Evolutionary conservation across 1,284 basidiomycete genomes (phyloP).

Genomic region (Pterulicium gracile): DNA sequence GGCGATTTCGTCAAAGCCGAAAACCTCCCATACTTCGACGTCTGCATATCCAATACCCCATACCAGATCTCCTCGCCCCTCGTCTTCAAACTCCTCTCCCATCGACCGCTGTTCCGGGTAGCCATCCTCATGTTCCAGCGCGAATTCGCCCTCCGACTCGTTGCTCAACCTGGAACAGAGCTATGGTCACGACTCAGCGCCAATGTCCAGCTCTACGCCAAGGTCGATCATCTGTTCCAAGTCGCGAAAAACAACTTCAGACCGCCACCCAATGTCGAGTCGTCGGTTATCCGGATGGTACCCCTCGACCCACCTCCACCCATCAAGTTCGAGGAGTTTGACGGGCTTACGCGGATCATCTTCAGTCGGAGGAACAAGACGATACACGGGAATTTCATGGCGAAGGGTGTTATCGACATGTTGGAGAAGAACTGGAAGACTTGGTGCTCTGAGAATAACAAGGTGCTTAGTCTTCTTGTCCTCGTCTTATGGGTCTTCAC

Average conservation of each 20-base stretch:
- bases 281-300: constrained; percentile 83
- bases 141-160: constrained; percentile 91
- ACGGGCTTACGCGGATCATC: constrained; percentile 84
- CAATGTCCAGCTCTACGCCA: constrained; percentile 93
- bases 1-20: constrained; percentile 98
- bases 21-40: constrained; percentile 88
- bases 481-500: not conserved
- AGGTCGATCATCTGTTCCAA: constrained; percentile 95
- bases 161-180: constrained; percentile 76
- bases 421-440: constrained; percentile 91
- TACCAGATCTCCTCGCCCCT: constrained; percentile 99
- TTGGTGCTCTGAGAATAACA: constrained; percentile 80
- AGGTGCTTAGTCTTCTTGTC: constrained; percentile 47
- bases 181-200: constrained; percentile 94
- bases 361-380: constrained; percentile 91
- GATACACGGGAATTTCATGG: constrained; percentile 79
- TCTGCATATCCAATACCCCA: constrained; percentile 97
- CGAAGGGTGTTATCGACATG: constrained; percentile 92
- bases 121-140: constrained; percentile 99
- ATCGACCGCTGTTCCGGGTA: constrained; percentile 87
- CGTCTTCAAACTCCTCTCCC: constrained; percentile 93
- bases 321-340: constrained; percentile 95
- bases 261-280: constrained; percentile 93
- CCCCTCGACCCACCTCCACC: constrained; percentile 94
- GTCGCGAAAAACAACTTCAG: constrained; percentile 95